Evolutionary conservation across 2,329 filamentous ascomycete species (phyloP).

Genomic region (Bipolaris gigantea): DNA sequence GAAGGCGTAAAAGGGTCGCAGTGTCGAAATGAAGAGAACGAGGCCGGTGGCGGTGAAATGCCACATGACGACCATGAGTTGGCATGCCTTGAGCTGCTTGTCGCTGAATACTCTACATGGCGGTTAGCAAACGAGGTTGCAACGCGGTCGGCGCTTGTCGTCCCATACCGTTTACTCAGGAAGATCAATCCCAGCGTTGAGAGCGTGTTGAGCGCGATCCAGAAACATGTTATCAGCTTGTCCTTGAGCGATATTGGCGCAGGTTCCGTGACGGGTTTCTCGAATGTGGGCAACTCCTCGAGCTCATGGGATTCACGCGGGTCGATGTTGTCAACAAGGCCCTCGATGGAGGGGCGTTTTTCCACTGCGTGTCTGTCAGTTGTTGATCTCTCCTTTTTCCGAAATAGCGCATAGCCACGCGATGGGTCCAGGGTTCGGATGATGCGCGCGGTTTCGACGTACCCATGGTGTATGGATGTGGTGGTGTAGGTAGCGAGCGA

Average conservation of each 20-base stretch:
- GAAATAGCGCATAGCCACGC: not conserved
- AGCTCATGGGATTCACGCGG: conserved; percentile 40
- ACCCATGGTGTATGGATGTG: conserved; percentile 31
- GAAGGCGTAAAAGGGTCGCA: conserved; percentile 50
- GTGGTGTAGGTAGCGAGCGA: conserved; percentile 28
- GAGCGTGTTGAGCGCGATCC: conserved; percentile 50
- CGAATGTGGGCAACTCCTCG: conserved; percentile 41
- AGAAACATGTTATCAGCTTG: conserved; percentile 44
- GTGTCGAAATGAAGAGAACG: conserved; percentile 49
- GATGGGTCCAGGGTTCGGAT: conserved; percentile 1
- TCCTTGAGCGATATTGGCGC: conserved; percentile 38
- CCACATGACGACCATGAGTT: conserved; percentile 54
- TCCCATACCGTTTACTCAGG: conserved; percentile 49
- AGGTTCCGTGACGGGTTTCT: conserved; percentile 31
- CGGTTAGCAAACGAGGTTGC: conserved; percentile 30
- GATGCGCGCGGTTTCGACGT: conserved; percentile 13
- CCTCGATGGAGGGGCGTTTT: conserved; percentile 44
- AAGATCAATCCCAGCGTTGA: conserved; percentile 51
- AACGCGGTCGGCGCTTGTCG: not conserved
- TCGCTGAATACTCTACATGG: conserved; percentile 49
- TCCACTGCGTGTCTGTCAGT: conserved; percentile 38
- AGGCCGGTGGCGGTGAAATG: conserved; percentile 51
- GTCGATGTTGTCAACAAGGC: conserved; percentile 44
- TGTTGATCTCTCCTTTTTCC: not conserved
- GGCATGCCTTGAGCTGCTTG: conserved; percentile 48